A percentile compares a stretch with the other conserved stretches of the same genome.
Evolutionary conservation across 768 basidiomycete species (phyloP).

Genomic region (Lactarius hatsudake): DNA sequence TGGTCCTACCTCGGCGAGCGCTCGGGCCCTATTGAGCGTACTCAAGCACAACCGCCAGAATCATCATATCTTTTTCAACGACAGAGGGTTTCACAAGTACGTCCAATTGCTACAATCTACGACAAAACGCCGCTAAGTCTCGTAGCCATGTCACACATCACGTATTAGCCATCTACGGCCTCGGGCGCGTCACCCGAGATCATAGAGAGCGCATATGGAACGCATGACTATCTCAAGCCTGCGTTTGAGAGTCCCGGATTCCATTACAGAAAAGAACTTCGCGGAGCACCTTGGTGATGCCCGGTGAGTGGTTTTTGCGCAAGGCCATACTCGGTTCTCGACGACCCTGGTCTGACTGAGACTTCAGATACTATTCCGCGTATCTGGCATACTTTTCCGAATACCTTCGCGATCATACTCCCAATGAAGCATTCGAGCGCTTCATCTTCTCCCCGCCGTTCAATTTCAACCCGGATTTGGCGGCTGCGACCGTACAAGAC

Average conservation of each 20-base stretch:
- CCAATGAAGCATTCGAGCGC: slow-evolving; percentile 50
- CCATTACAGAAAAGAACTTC: slow-evolving; percentile 49
- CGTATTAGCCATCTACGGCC: slow-evolving; percentile 53
- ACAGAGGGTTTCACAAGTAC: slow-evolving; percentile 36
- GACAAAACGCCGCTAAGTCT: not conserved
- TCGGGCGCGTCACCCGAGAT: slow-evolving; percentile 54
- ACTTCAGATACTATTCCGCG: slow-evolving; percentile 53
- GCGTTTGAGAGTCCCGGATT: slow-evolving; percentile 44
- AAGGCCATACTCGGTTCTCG: not conserved
- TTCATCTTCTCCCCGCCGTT: slow-evolving; percentile 55
- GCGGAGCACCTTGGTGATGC: slow-evolving; percentile 55
- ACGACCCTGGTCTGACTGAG: not conserved
- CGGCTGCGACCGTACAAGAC: slow-evolving; percentile 26
- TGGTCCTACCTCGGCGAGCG: slow-evolving; percentile 13
- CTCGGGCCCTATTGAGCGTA: slow-evolving; percentile 5
- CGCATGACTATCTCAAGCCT: slow-evolving; percentile 41
- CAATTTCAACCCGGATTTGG: slow-evolving; percentile 39
- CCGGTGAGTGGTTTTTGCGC: slow-evolving; percentile 37
- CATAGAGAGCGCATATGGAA: slow-evolving; percentile 43
- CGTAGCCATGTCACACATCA: slow-evolving; percentile 57
- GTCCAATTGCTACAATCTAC: slow-evolving; percentile 8
- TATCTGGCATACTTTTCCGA: slow-evolving; percentile 57
- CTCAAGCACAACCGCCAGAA: slow-evolving; percentile 51
- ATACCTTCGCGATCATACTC: slow-evolving; percentile 41
- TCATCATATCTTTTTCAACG: slow-evolving; percentile 56